These are phyloP conservation scores for Bipolaris victoriae DNA, from an alignment of 2,329 filamentous ascomycete genomes.

Conservation along the genomic window DNA sequence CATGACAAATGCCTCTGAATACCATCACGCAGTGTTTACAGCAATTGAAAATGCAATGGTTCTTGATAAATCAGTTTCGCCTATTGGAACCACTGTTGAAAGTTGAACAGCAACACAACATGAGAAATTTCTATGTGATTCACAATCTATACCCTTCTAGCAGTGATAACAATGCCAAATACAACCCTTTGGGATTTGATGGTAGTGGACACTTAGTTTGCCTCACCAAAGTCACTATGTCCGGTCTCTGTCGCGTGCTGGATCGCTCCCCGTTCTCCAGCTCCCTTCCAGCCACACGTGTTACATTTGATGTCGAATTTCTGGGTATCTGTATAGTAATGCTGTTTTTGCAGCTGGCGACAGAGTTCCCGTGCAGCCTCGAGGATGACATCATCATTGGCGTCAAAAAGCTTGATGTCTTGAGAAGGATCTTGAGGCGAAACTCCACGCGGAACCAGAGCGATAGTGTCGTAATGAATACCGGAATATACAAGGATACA, in stretches of 20 bases:
- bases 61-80: too few species aligned
- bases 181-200: not conserved
- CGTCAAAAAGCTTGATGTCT: slow-evolving; percentile 77
- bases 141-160: not conserved
- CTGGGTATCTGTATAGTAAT: slow-evolving; percentile 90
- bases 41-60: too few species aligned
- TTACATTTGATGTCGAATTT: slow-evolving; percentile 82
- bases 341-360: slow-evolving; percentile 66
- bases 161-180: not conserved
- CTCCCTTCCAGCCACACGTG: slow-evolving; percentile 70
- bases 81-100: too few species aligned
- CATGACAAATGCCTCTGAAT: not conserved
- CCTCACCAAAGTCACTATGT: slow-evolving; percentile 45
- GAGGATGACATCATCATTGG: slow-evolving; percentile 61
- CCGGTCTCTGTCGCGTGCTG: slow-evolving; percentile 68
- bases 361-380: slow-evolving; percentile 64
- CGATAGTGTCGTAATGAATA: slow-evolving; percentile 92
- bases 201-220: slow-evolving; percentile 16
- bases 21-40: too few species aligned
- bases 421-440: slow-evolving; percentile 70
- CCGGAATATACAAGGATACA: slow-evolving; percentile 89
- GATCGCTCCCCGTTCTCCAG: slow-evolving; percentile 67
- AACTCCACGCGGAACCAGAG: slow-evolving; percentile 67
- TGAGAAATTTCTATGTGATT: not conserved
- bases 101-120: too few species aligned